These are phyloP conservation scores for Backusella luteola DNA, from an alignment of 192 early-diverging fungal genomes.

Conservation along the genomic window DNA sequence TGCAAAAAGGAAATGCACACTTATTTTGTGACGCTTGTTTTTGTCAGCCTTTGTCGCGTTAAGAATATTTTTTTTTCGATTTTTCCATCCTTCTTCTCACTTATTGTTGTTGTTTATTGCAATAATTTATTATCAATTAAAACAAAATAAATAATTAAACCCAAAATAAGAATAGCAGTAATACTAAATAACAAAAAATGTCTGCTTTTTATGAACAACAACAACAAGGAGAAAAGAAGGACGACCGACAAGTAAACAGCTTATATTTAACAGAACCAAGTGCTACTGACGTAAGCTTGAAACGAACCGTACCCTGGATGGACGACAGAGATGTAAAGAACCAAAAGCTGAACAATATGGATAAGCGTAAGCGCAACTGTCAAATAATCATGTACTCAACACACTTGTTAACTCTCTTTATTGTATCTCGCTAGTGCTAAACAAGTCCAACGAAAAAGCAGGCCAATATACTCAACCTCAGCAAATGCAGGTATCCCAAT, in stretches of 20 bases:
- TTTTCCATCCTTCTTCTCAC: neutral
- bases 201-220: neutral
- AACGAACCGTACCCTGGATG: conserved; percentile 9
- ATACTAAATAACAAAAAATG: neutral
- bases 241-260: neutral
- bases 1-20: too few species aligned
- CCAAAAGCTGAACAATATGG: neutral
- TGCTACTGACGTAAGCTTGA: neutral
- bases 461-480: conserved; percentile 5
- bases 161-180: neutral
- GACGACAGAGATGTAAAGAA: neutral
- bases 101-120: neutral
- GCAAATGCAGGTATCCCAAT: conserved; percentile 13
- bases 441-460: conserved; percentile 1
- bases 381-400: neutral
- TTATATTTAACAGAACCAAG: conserved; percentile 1
- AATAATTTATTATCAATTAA: neutral
- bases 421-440: neutral
- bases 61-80: neutral
- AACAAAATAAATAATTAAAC: neutral
- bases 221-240: neutral
- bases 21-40: too few species aligned
- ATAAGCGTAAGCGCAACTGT: neutral
- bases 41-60: too few species aligned
- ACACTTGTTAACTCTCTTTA: neutral